These are phyloP conservation scores for Malus sieversii DNA, from an alignment of 306 rosid genomes.

Conservation along the genomic window DNA sequence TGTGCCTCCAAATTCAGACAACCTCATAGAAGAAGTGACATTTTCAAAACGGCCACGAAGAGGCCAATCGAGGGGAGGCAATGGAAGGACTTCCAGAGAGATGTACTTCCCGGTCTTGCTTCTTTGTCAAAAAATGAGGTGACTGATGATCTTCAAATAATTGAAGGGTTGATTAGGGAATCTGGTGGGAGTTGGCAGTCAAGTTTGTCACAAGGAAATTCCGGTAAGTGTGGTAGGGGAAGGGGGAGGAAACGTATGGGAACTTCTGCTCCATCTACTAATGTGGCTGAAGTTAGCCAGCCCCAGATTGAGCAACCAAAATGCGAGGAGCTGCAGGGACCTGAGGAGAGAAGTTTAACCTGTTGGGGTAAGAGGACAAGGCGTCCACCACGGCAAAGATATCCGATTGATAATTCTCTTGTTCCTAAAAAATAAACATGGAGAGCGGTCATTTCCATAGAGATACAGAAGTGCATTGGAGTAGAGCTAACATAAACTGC, in stretches of 20 bases:
- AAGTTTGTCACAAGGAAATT: background rate
- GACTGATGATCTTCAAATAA: constrained; percentile 80
- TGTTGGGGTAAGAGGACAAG: too few species aligned
- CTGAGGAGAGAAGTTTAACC: constrained; percentile 33
- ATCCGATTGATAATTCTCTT: too few species aligned
- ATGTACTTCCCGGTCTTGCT: constrained; percentile 69
- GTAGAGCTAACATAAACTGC: too few species aligned
- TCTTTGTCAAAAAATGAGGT: constrained; percentile 82
- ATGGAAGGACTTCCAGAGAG: constrained; percentile 78
- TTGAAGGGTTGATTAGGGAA: constrained; percentile 75
- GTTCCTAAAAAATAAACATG: too few species aligned
- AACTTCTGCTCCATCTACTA: too few species aligned
- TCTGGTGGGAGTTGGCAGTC: constrained; percentile 69
- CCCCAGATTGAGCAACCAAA: too few species aligned
- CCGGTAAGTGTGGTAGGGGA: constrained; percentile 1
- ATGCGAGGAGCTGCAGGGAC: background rate
- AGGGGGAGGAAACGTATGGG: too few species aligned
- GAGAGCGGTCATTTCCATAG: too few species aligned
- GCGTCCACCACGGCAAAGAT: too few species aligned
- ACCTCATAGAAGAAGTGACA: constrained; percentile 45
- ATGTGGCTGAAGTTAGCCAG: background rate
- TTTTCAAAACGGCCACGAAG: constrained; percentile 45
- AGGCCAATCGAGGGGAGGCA: constrained; percentile 70
- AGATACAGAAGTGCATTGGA: too few species aligned
- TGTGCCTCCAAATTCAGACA: constrained; percentile 46